phyloP scores from a whole-genome alignment of 192 early-diverging fungal genomes.

The Backusella parvicylindrica region DNA sequence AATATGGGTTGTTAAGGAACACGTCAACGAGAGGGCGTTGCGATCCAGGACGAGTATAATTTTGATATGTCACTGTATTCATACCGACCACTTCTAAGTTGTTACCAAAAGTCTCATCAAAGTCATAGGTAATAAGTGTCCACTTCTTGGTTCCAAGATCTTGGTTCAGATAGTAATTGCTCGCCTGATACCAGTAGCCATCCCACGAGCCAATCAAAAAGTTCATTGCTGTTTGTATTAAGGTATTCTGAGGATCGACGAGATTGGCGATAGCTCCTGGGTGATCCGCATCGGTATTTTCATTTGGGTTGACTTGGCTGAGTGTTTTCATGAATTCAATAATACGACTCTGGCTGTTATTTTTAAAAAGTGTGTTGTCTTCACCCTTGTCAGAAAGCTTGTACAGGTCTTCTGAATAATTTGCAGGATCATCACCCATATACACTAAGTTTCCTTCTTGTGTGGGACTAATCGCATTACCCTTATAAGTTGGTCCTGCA shows the following conservation, averaged over 20 bases:
- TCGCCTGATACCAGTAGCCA: constrained; percentile 37
- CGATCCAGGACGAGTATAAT: constrained; percentile 28
- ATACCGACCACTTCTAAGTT: constrained; percentile 21
- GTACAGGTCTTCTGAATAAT: constrained; percentile 18
- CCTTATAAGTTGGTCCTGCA: constrained; percentile 23
- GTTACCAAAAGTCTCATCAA: constrained; percentile 41
- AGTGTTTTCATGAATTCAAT: constrained; percentile 19
- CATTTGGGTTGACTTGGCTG: not conserved
- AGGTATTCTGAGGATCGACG: constrained; percentile 20
- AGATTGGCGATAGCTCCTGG: constrained; percentile 11
- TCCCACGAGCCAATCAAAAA: constrained; percentile 39
- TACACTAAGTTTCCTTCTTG: constrained; percentile 27
- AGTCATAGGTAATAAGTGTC: constrained; percentile 40
- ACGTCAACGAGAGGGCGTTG: constrained; percentile 30
- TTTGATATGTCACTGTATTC: constrained; percentile 25
- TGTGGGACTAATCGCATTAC: constrained; percentile 18
- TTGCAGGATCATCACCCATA: constrained; percentile 10
- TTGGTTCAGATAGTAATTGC: constrained; percentile 42
- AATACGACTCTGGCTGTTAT: constrained; percentile 5
- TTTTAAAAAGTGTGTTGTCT: constrained; percentile 11
- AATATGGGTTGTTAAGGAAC: constrained; percentile 27
- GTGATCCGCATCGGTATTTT: constrained; percentile 11
- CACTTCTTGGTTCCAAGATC: constrained; percentile 35
- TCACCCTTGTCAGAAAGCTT: constrained; percentile 22
- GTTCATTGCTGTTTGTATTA: constrained; percentile 35